Evolutionary conservation across 106 monocot species (phyloP).

Genomic region (Iris macrosiphon): DNA sequence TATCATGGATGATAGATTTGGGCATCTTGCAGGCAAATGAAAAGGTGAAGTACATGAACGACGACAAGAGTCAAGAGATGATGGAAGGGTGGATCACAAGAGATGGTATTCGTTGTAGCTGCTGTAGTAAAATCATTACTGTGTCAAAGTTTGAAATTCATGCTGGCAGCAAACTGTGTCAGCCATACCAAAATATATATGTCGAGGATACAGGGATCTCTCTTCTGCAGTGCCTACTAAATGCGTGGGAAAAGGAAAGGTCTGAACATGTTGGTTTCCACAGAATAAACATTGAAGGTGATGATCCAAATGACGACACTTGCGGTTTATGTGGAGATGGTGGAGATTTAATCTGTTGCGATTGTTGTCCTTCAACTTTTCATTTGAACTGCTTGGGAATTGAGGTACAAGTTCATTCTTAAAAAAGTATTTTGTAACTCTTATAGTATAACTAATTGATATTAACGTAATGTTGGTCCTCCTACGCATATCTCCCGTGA

Average conservation of each 20-base stretch:
- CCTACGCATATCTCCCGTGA: too few species aligned
- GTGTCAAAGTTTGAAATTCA: slow-evolving; percentile 67
- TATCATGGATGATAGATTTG: slow-evolving; percentile 63
- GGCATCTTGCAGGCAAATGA: slow-evolving; percentile 28
- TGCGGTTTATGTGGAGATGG: slow-evolving; percentile 80
- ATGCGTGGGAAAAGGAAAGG: slow-evolving; percentile 64
- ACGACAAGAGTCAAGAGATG: slow-evolving; percentile 13
- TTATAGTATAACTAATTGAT: too few species aligned
- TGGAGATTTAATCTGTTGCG: slow-evolving; percentile 78
- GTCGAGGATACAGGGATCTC: slow-evolving; percentile 35
- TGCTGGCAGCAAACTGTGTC: slow-evolving; percentile 70
- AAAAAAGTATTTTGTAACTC: too few species aligned
- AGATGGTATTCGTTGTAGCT: slow-evolving; percentile 78
- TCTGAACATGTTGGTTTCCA: slow-evolving; percentile 27
- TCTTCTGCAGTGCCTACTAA: slow-evolving; percentile 48
- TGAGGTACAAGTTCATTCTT: slow-evolving; percentile 30
- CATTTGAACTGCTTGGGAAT: slow-evolving; percentile 68
- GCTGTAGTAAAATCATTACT: slow-evolving; percentile 61
- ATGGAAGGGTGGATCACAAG: slow-evolving; percentile 46
- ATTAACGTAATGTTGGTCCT: too few species aligned
- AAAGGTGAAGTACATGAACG: slow-evolving; percentile 54
- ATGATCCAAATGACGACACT: slow-evolving; percentile 85
- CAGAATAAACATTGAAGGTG: slow-evolving; percentile 24
- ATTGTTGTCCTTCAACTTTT: slow-evolving; percentile 75
- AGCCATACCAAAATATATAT: slow-evolving; percentile 53